phyloP scores from a whole-genome alignment of 345 rosid genomes.

The Litchi chinensis region DNA sequence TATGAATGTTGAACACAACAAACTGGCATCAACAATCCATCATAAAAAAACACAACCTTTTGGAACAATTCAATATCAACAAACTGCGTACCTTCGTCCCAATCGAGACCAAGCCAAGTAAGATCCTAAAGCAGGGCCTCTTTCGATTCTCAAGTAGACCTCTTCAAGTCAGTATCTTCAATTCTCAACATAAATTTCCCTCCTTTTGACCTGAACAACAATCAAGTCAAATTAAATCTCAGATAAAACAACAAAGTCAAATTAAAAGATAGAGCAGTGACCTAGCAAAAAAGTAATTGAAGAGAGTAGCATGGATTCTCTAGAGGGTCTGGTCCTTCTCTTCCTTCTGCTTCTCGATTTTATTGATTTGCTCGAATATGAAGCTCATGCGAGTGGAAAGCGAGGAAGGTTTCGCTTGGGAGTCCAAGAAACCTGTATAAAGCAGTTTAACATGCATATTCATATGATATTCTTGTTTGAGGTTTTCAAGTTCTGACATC shows the following conservation, averaged over 20 bases:
- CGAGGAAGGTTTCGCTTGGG: too few species aligned
- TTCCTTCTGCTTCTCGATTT: too few species aligned
- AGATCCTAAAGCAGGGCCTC: conserved; percentile 90
- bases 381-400: too few species aligned
- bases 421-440: too few species aligned
- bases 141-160: conserved; percentile 90
- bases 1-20: not conserved
- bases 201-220: conserved; percentile 67
- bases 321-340: too few species aligned
- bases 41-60: not conserved
- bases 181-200: conserved; percentile 89
- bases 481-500: too few species aligned
- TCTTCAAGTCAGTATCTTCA: conserved; percentile 93
- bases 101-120: conserved; percentile 88
- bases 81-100: conserved; percentile 75
- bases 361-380: too few species aligned
- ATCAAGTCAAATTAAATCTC: not conserved
- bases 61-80: not conserved
- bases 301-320: too few species aligned
- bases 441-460: too few species aligned
- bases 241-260: not conserved
- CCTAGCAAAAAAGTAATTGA: conserved; percentile 94
- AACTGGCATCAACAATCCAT: not conserved
- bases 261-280: not conserved
- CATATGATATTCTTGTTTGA: too few species aligned